These are phyloP conservation scores for Domatiomyces catenatus DNA, from an alignment of 2,329 filamentous ascomycete genomes.

Conservation along the genomic window DNA sequence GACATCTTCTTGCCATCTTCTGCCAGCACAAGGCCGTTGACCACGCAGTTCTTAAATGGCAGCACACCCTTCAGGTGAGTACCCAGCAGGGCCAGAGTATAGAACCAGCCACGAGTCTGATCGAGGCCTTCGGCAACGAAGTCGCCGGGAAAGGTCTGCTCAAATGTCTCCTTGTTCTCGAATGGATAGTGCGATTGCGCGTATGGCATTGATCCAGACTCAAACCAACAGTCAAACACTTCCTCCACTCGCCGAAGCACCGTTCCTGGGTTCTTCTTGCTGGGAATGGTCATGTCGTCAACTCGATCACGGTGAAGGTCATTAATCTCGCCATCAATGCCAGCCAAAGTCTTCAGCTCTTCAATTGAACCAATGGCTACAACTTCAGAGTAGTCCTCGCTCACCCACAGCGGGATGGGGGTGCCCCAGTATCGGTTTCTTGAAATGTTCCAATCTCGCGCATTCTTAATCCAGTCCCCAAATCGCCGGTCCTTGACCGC, in stretches of 20 bases:
- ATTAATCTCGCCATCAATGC: conserved; percentile 58
- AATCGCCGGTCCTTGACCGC: conserved; percentile 81
- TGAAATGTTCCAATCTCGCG: conserved; percentile 80
- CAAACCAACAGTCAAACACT: conserved; percentile 87
- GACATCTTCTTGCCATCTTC: conserved; percentile 95
- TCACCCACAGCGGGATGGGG: conserved; percentile 72
- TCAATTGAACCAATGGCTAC: conserved; percentile 66
- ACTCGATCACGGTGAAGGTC: conserved; percentile 79
- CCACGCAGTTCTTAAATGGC: conserved; percentile 78
- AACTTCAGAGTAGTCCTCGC: conserved; percentile 65
- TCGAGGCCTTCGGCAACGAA: conserved; percentile 82
- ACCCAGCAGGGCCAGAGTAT: conserved; percentile 68
- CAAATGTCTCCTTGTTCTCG: conserved; percentile 61
- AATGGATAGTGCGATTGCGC: conserved; percentile 75
- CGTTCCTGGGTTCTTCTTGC: conserved; percentile 51
- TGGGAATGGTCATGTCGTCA: conserved; percentile 77
- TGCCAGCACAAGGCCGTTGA: conserved; percentile 75
- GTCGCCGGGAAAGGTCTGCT: conserved; percentile 64
- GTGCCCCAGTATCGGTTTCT: conserved; percentile 85
- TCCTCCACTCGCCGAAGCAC: conserved; percentile 61
- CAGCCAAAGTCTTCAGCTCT: conserved; percentile 65
- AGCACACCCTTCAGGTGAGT: conserved; percentile 67
- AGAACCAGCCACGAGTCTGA: conserved; percentile 86
- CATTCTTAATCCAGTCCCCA: conserved; percentile 68
- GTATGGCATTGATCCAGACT: conserved; percentile 83